Base-by-base conservation (phyloP, 2,329 filamentous ascomycete genomes). In the Fusarium transvaalense region DNA sequence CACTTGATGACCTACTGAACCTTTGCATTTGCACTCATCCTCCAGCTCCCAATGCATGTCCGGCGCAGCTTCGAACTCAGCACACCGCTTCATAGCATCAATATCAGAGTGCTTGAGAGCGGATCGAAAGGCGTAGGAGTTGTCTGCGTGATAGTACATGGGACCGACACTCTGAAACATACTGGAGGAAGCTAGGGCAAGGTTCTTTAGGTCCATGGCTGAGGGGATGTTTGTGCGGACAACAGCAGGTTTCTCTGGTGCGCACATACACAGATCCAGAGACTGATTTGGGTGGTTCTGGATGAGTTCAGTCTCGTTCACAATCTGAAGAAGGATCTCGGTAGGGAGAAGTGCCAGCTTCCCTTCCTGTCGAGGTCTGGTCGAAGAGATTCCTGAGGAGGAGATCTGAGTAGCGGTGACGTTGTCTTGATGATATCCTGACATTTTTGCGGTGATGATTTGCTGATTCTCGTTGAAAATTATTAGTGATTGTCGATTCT, bases 301-400 rank as follows among this genome's bases (percentile, higher is more conserved):
- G 17, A 6, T 19, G 15, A 14, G 17, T 46, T 2, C 34, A 0
- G 6, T 15, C 3, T 43, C n/a, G 1, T 12, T 23, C 6, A 42
- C 10, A 3, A 62, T 56, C 1, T 41, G 10, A 0, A 47, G 8
- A 13, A 69, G 37, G 5, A 65, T 4, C 29, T 68, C 64, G 0
- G 25, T 6, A 0, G 64, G 60, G 0, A 68, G 29, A 23, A 41
- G 21, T 9, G 51, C 38, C 6, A 68, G 43, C 2, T 34, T 47
- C 2, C 39, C 5, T 14, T 25, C 3, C 25, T 56, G 37, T 13
- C 2, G 51, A 25, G 51, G 17, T 13, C 21, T 34, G 2, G 21
- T 29, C 3, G 13, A 2, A n/a, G 7, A 14, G 6, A 21, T 14
- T 3, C 23, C 21, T 15, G 8, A 10, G 8, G 2, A 29, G 6